Evolutionary conservation across 345 rosid genomes (phyloP).

Genomic region (Pugionium cornutum): DNA sequence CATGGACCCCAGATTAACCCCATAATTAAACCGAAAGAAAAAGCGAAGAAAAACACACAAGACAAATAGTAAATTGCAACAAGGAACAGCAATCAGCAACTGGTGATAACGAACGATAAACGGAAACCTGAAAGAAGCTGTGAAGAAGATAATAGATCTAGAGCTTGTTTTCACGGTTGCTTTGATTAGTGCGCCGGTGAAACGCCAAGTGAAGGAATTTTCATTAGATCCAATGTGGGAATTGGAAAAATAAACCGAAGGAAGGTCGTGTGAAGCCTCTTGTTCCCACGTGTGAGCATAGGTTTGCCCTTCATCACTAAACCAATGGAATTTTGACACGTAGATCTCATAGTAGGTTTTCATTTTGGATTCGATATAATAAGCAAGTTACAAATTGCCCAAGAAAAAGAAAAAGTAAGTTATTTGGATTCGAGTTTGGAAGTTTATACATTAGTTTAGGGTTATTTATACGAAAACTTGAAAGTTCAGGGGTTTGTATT

Average conservation of each 20-base stretch:
- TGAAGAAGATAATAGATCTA: slow-evolving; percentile 18
- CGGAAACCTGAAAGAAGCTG: slow-evolving; percentile 21
- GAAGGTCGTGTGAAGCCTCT: slow-evolving; percentile 22
- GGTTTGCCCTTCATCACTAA: not conserved
- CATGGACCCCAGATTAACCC: not conserved
- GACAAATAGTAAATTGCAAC: not conserved
- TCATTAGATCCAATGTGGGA: slow-evolving; percentile 2
- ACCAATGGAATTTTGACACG: slow-evolving; percentile 14
- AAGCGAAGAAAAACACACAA: slow-evolving; percentile 21
- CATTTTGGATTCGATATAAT: not conserved
- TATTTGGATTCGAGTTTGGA: no score
- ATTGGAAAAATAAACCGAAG: not conserved
- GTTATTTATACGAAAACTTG: not conserved
- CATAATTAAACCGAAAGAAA: no score
- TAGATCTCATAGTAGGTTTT: not conserved
- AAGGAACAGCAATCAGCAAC: slow-evolving; percentile 7
- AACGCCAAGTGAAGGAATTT: slow-evolving; percentile 2
- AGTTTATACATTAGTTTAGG: not conserved
- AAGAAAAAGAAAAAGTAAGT: no score
- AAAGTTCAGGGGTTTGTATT: not conserved
- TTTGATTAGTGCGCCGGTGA: slow-evolving; percentile 28
- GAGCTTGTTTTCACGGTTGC: slow-evolving; percentile 10
- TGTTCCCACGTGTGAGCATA: slow-evolving; percentile 29
- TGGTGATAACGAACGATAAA: not conserved
- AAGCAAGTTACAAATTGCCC: no score